Percentiles rank a stretch among this genome's conserved stretches.
Evolutionary conservation across 2,329 filamentous ascomycete genomes (phyloP).

Genomic region (Neocatenulostroma microsporum): DNA sequence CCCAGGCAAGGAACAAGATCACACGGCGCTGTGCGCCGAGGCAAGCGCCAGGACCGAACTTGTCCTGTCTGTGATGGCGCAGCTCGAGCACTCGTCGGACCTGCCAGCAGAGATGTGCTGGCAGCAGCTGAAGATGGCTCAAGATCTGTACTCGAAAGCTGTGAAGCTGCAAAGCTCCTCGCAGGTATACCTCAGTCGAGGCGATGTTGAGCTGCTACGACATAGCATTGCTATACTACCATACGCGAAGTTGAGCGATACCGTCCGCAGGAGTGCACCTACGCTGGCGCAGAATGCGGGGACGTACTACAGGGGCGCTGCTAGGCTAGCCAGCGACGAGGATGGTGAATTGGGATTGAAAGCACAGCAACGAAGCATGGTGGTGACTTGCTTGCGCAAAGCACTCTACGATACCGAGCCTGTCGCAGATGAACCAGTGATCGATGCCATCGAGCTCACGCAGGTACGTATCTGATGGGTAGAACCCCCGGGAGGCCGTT

Average conservation of each 20-base stretch:
- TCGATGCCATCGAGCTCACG: no score
- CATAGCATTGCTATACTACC: constrained; percentile 39
- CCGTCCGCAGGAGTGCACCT: constrained; percentile 35
- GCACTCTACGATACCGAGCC: constrained; percentile 35
- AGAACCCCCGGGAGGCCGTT: no score
- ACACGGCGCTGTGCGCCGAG: constrained; percentile 43
- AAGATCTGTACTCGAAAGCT: constrained; percentile 44
- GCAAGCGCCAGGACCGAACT: constrained; percentile 24
- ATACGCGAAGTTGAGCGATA: constrained; percentile 33
- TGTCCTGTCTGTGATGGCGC: constrained; percentile 23
- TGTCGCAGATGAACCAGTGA: constrained; percentile 20
- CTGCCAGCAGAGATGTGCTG: constrained; percentile 35
- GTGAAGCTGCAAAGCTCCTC: constrained; percentile 41
- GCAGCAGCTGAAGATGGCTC: constrained; percentile 46
- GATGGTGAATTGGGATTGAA: constrained; percentile 33
- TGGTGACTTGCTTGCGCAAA: constrained; percentile 35
- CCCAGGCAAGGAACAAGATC: constrained; percentile 42
- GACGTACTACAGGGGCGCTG: constrained; percentile 50
- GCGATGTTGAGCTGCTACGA: constrained; percentile 49
- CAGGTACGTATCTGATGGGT: no score
- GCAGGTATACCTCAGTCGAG: constrained; percentile 46
- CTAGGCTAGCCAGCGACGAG: constrained; percentile 20
- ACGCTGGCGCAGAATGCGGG: constrained; percentile 50
- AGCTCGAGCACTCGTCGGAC: constrained; percentile 13
- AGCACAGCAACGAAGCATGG: constrained; percentile 27